Evolutionary conservation across 2,329 filamentous ascomycete genomes (phyloP).

Genomic region (Aspergillus neotritici): DNA sequence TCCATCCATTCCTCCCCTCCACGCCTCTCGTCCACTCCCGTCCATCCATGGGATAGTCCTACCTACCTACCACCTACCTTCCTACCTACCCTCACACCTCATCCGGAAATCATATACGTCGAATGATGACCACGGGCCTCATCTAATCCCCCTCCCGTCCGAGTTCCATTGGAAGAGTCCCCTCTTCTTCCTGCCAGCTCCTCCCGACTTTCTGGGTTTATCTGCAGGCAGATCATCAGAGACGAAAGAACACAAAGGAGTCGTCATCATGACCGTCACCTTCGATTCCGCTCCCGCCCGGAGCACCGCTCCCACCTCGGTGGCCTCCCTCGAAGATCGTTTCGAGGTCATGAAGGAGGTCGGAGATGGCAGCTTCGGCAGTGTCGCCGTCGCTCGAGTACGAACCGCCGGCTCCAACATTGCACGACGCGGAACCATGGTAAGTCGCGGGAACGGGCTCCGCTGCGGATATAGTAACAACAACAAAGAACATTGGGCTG

Average conservation of each 20-base stretch:
- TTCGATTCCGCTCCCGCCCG: conserved; percentile 66
- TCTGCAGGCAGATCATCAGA: conserved; percentile 36
- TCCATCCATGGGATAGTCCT: conserved; percentile 24
- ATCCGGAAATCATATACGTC: conserved; percentile 11
- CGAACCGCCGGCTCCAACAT: conserved; percentile 83
- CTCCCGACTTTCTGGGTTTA: conserved; percentile 21
- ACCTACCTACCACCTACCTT: too few relatives aligned
- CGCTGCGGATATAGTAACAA: too few relatives aligned
- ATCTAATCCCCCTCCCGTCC: conserved; percentile 18
- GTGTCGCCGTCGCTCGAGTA: conserved; percentile 85
- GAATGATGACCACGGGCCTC: conserved; percentile 27
- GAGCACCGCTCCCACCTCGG: conserved; percentile 47
- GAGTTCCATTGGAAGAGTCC: conserved; percentile 9
- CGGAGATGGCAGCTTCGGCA: conserved; percentile 97
- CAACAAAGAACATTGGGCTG: not conserved
- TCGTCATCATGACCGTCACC: conserved; percentile 66
- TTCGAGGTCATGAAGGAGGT: conserved; percentile 98
- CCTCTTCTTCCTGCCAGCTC: conserved; percentile 3
- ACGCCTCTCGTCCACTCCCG: conserved; percentile 19
- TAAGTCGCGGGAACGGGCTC: conserved; percentile 45
- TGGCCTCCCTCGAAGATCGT: conserved; percentile 70
- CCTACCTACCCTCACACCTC: conserved; percentile 13
- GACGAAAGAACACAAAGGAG: conserved; percentile 19
- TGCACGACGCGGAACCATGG: conserved; percentile 84
- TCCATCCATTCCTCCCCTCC: conserved; percentile 6